Base-by-base conservation (phyloP, 2,329 filamentous ascomycete genomes). In the Ascocoryne sarcoides region DNA sequence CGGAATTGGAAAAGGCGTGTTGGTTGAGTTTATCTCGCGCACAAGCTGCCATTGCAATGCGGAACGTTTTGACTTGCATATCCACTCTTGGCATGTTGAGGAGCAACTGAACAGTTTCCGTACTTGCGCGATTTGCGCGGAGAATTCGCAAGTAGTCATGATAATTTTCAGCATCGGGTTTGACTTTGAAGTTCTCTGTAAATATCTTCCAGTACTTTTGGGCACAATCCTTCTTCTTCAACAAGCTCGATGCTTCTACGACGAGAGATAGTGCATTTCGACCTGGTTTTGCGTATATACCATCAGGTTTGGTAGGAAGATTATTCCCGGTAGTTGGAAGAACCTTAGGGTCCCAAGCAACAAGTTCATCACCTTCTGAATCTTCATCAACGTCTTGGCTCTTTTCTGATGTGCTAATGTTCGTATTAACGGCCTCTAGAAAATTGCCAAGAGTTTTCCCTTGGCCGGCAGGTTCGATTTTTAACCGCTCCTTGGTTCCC, bases 191-290 rank as follows among this genome's bases (percentile, higher is more conserved):
- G 10, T 69, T 62, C 2, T 67, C 59, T 5, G 81, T 84, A 42
- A 95, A 65, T 4, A 81, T 57, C 14, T 81, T 67, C 89, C 89
- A 96, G 62, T 95, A 96, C 21, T 70, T 70, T 38, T 73, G 63
- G n/a, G 78, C 83, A n/a, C 74, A 62, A 10, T 72, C 70, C 5
- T 76, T 75, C 38, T 75, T 70, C 37, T 74, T 71, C 21, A 79
- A 71, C 21, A 74, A 69, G 10, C 70, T 64, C 37, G 86, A 75
- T 5, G 80, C 72, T 33, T 76, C 67, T 31, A 94, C 61, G 15
- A 93, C 57, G 32, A 93, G 61, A 1, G 82, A 82, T 2, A 98
- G 71, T 2, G 72, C 70, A 50, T 79, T 79, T 29, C 61, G 63
- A 15, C 68, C 66, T 1, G 75, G 74, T 21, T 56, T 52, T 18